These are phyloP conservation scores for Vitis rotundifolia DNA, from an alignment of 164 flowering plant species.

Conservation along the genomic window DNA sequence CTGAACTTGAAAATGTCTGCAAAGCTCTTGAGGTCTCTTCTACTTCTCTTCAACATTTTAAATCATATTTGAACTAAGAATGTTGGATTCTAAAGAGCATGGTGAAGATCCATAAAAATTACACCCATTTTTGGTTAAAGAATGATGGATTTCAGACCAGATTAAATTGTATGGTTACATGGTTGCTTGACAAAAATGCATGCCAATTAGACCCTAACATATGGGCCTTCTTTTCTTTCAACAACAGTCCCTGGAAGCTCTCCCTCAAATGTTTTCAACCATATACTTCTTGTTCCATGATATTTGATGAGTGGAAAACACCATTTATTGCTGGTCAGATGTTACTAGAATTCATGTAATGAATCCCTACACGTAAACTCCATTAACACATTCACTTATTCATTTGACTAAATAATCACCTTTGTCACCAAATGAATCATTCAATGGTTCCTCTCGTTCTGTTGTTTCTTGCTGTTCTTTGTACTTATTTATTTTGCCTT, in stretches of 20 bases:
- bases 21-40: constrained; percentile 75
- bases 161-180: background rate
- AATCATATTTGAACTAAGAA: background rate
- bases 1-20: constrained; percentile 75
- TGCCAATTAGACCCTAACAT: background rate
- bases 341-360: background rate
- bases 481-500: background rate
- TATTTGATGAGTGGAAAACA: background rate
- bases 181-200: background rate
- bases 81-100: no score
- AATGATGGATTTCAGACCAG: background rate
- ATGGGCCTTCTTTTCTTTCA: background rate
- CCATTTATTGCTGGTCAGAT: background rate
- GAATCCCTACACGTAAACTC: no score
- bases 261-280: background rate
- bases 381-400: background rate
- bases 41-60: background rate
- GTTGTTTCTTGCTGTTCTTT: background rate
- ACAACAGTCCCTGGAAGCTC: background rate
- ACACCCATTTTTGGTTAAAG: background rate
- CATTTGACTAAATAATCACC: background rate
- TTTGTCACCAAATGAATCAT: background rate
- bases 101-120: background rate
- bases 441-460: background rate
- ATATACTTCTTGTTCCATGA: background rate